Evolutionary conservation across 2,329 filamentous ascomycete genomes (phyloP).

Genomic region (Pseudogymnoascus pannorum): DNA sequence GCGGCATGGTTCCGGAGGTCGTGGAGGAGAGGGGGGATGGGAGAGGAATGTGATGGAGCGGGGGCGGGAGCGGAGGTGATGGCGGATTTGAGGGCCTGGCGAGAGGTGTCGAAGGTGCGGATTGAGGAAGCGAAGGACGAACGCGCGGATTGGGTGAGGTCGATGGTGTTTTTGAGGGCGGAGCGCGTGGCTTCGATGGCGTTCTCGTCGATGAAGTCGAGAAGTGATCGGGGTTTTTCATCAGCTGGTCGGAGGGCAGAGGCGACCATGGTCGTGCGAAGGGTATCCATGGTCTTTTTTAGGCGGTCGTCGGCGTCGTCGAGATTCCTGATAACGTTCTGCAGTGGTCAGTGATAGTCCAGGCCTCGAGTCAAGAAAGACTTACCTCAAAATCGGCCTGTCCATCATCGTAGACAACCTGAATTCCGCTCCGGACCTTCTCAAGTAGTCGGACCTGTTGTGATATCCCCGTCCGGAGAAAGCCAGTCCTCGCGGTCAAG

Average conservation of each 20-base stretch:
- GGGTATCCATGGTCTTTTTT: slow-evolving; percentile 56
- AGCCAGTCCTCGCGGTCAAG: slow-evolving; percentile 61
- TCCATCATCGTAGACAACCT: slow-evolving; percentile 49
- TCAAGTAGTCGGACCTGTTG: slow-evolving; percentile 48
- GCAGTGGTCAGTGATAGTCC: slow-evolving; percentile 12
- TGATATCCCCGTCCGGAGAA: slow-evolving; percentile 55
- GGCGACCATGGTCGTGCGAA: slow-evolving; percentile 59
- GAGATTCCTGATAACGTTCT: slow-evolving; percentile 53
- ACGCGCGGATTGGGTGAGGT: slow-evolving; percentile 53
- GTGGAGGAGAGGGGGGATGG: slow-evolving; percentile 40
- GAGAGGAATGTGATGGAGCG: slow-evolving; percentile 22
- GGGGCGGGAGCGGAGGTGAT: slow-evolving; percentile 27
- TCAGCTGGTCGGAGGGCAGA: slow-evolving; percentile 51
- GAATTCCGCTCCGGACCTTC: slow-evolving; percentile 44
- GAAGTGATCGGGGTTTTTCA: slow-evolving; percentile 51
- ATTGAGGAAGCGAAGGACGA: slow-evolving; percentile 27
- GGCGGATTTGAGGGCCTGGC: slow-evolving; percentile 53
- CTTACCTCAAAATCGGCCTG: slow-evolving; percentile 47
- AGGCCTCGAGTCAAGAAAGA: background rate
- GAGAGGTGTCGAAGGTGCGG: slow-evolving; percentile 65
- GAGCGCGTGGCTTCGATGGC: slow-evolving; percentile 59
- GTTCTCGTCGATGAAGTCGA: slow-evolving; percentile 71
- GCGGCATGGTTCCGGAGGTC: slow-evolving; percentile 53
- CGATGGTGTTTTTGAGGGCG: slow-evolving; percentile 62
- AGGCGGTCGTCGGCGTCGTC: slow-evolving; percentile 60